Evolutionary conservation across 2,329 filamentous ascomycete genomes (phyloP).

Genomic region (Colletotrichum zoysiae): DNA sequence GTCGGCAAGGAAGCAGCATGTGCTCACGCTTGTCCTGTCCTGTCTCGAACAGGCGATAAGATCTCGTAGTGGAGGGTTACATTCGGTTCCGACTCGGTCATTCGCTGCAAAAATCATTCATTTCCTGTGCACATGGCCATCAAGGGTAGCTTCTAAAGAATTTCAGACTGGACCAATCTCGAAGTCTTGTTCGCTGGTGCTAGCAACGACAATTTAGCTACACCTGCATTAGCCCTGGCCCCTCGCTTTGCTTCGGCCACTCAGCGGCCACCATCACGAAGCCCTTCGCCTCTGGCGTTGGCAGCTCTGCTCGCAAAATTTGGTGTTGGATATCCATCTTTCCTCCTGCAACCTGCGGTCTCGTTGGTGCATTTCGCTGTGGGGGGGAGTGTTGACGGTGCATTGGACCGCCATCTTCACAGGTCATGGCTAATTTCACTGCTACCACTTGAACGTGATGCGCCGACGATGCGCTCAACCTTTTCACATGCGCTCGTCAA

Average conservation of each 20-base stretch:
- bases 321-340: not conserved
- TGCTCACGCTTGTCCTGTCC: conserved; percentile 16
- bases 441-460: conserved; percentile 30
- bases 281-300: conserved; percentile 29
- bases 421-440: conserved; percentile 9
- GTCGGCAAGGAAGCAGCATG: conserved; percentile 10
- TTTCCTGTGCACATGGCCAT: conserved; percentile 28
- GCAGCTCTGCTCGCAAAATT: not conserved
- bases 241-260: conserved; percentile 20
- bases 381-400: conserved; percentile 24
- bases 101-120: conserved; percentile 2
- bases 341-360: not conserved
- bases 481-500: not conserved
- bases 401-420: conserved; percentile 1
- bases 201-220: conserved; percentile 11
- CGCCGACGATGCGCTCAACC: not conserved
- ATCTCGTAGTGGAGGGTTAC: conserved; percentile 22
- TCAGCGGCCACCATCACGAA: conserved; percentile 31
- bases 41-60: conserved; percentile 22
- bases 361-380: not conserved
- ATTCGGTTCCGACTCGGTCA: conserved; percentile 38
- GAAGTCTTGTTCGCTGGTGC: not conserved
- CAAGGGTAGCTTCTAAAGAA: conserved; percentile 24
- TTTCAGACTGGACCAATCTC: conserved; percentile 5
- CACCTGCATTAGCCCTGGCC: conserved; percentile 39